These are phyloP conservation scores for Ceratobasidium sp. DNA, from an alignment of 1,284 basidiomycete species.

Conservation along the genomic window DNA sequence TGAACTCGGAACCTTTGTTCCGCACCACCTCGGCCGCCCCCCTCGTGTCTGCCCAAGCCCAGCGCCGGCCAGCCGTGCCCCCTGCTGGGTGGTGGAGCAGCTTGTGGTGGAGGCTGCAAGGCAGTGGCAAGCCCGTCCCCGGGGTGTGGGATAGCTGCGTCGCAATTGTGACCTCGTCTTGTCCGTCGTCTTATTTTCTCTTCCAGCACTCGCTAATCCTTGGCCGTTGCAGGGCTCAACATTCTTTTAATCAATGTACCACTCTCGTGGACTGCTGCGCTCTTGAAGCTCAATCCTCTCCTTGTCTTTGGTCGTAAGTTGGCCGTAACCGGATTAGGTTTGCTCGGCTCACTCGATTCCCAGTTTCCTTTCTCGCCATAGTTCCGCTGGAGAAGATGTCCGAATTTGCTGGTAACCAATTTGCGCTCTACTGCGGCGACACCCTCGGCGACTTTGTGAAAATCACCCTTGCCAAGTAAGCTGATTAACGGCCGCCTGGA, in stretches of 20 bases:
- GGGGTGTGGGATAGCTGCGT: slow-evolving; percentile 18
- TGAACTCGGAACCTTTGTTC: background rate
- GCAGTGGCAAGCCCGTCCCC: slow-evolving; percentile 16
- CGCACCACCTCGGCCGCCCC: slow-evolving; percentile 20
- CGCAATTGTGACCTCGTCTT: slow-evolving; percentile 19
- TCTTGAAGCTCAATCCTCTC: slow-evolving; percentile 21
- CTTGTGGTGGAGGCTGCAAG: slow-evolving; percentile 21
- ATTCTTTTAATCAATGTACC: slow-evolving; percentile 35
- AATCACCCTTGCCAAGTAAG: slow-evolving; percentile 43
- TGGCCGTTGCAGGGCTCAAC: slow-evolving; percentile 32
- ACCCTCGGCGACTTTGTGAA: slow-evolving; percentile 43
- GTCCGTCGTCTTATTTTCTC: background rate
- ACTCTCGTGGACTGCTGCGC: slow-evolving; percentile 41
- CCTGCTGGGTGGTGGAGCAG: slow-evolving; percentile 31
- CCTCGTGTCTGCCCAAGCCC: slow-evolving; percentile 1
- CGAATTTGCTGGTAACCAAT: slow-evolving; percentile 42
- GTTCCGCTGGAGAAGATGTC: slow-evolving; percentile 39
- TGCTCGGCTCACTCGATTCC: background rate
- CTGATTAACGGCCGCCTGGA: background rate
- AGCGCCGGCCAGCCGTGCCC: background rate
- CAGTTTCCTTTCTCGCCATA: slow-evolving; percentile 43
- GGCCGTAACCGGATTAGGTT: no score
- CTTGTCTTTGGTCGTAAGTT: slow-evolving; percentile 36
- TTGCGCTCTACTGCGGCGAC: slow-evolving; percentile 45
- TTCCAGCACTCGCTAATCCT: background rate